Percentiles rank a stretch among this genome's conserved stretches.
Conservation (phyloP, 768 basidiomycete genomes). For the Leccinum barrowsii region DNA sequence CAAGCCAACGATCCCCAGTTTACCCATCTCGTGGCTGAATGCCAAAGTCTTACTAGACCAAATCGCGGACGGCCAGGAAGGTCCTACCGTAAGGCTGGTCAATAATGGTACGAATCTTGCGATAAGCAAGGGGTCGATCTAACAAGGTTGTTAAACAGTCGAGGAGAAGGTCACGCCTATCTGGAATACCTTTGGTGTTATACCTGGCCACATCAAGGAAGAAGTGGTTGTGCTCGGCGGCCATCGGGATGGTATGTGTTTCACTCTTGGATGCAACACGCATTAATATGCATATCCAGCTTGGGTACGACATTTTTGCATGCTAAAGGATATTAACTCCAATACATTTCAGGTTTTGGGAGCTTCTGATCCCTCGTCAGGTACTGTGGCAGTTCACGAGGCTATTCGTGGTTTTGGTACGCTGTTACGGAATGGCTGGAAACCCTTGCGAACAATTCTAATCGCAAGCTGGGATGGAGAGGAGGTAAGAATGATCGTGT, state of each 20-base stretch:
- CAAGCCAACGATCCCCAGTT: slow-evolving; percentile 73
- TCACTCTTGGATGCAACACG: background rate
- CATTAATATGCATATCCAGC: slow-evolving; percentile 15
- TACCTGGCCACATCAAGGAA: slow-evolving; percentile 80
- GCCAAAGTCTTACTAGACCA: slow-evolving; percentile 62
- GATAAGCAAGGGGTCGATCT: background rate
- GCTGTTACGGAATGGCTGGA: slow-evolving; percentile 59
- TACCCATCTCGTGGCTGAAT: slow-evolving; percentile 90
- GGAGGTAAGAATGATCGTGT: slow-evolving; percentile 37
- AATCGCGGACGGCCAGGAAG: slow-evolving; percentile 34
- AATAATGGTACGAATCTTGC: slow-evolving; percentile 45
- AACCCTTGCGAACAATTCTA: slow-evolving; percentile 65
- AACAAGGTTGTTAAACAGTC: slow-evolving; percentile 39
- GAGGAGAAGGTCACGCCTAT: slow-evolving; percentile 82
- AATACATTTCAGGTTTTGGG: slow-evolving; percentile 40
- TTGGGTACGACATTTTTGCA: slow-evolving; percentile 15
- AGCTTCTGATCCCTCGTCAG: slow-evolving; percentile 53
- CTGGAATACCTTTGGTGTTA: slow-evolving; percentile 85
- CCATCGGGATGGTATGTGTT: slow-evolving; percentile 74
- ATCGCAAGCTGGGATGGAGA: slow-evolving; percentile 83
- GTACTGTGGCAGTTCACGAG: slow-evolving; percentile 55
- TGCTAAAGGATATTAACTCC: background rate
- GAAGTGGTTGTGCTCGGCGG: slow-evolving; percentile 87
- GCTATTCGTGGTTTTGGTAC: slow-evolving; percentile 52
- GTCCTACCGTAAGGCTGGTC: slow-evolving; percentile 45